Conservation (phyloP, 1,139 yeast genomes). For the Lipomyces yarrowii region DNA sequence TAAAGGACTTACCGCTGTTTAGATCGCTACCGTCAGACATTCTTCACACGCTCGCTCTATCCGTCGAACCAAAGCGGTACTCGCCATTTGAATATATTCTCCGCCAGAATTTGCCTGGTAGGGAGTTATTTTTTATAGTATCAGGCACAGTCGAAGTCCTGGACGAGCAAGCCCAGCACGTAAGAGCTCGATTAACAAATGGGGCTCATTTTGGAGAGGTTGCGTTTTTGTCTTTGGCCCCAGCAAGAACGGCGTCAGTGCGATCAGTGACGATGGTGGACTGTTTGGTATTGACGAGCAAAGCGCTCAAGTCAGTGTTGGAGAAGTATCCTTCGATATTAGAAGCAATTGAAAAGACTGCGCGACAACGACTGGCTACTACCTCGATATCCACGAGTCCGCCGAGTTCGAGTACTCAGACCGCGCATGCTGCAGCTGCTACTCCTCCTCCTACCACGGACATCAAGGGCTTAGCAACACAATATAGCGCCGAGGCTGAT, state of each 20-base stretch:
- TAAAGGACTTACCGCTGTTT: slow-evolving; percentile 61
- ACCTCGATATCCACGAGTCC: background rate
- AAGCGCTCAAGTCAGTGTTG: slow-evolving; percentile 56
- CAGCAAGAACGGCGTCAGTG: slow-evolving; percentile 61
- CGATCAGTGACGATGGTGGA: slow-evolving; percentile 63
- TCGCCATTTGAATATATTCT: slow-evolving; percentile 63
- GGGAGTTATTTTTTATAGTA: slow-evolving; percentile 66
- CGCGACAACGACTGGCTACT: slow-evolving; percentile 56
- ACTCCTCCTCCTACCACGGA: slow-evolving; percentile 10
- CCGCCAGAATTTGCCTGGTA: slow-evolving; percentile 59
- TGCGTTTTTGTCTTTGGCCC: slow-evolving; percentile 61
- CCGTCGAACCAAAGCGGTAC: slow-evolving; percentile 58
- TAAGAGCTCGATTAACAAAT: slow-evolving; percentile 59
- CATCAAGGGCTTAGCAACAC: background rate
- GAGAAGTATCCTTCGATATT: slow-evolving; percentile 58
- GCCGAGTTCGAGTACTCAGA: slow-evolving; percentile 5
- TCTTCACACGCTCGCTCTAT: slow-evolving; percentile 63
- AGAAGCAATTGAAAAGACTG: slow-evolving; percentile 63
- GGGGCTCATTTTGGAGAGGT: slow-evolving; percentile 79
- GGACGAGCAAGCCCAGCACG: slow-evolving; percentile 46
- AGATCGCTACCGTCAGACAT: slow-evolving; percentile 57
- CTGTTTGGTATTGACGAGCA: slow-evolving; percentile 59
- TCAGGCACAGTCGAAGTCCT: slow-evolving; percentile 73
- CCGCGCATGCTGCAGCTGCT: background rate
- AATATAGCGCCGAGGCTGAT: background rate